phyloP scores from a whole-genome alignment of 2,329 filamentous ascomycete species.

The Curvularia eragrostidis region DNA sequence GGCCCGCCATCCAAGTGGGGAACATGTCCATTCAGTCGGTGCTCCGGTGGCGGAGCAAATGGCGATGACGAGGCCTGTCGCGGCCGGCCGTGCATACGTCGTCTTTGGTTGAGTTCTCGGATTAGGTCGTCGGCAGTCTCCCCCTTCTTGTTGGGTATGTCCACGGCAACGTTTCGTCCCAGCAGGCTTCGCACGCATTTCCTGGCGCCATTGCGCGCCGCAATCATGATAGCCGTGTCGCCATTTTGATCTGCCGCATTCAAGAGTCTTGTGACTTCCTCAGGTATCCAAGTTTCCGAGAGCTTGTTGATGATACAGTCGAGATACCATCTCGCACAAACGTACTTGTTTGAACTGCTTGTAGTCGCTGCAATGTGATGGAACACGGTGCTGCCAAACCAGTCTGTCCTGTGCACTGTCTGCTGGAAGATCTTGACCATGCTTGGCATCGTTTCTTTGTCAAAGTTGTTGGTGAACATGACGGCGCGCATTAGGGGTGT shows the following conservation, averaged over 20 bases:
- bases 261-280: slow-evolving; percentile 78
- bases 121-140: slow-evolving; percentile 87
- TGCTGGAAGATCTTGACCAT: slow-evolving; percentile 83
- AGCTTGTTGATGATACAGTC: slow-evolving; percentile 90
- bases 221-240: slow-evolving; percentile 88
- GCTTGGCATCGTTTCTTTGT: slow-evolving; percentile 86
- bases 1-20: slow-evolving; percentile 33
- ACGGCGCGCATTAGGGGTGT: slow-evolving; percentile 95
- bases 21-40: slow-evolving; percentile 40
- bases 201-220: slow-evolving; percentile 85
- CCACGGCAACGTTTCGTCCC: slow-evolving; percentile 79
- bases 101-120: slow-evolving; percentile 71
- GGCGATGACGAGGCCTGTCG: slow-evolving; percentile 78
- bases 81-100: slow-evolving; percentile 64
- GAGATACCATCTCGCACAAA: slow-evolving; percentile 90
- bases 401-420: slow-evolving; percentile 81
- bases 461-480: slow-evolving; percentile 95
- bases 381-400: slow-evolving; percentile 84
- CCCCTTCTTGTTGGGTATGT: slow-evolving; percentile 81
- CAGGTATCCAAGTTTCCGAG: slow-evolving; percentile 75
- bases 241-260: slow-evolving; percentile 85
- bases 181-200: slow-evolving; percentile 72
- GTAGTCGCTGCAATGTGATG: slow-evolving; percentile 94
- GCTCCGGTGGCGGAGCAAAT: slow-evolving; percentile 51
- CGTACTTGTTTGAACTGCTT: slow-evolving; percentile 82